Evolutionary conservation across 2,329 filamentous ascomycete genomes (phyloP), one percentile per base, ranked within the genome.

Genomic region (Pyrenochaeta sp.): DNA sequence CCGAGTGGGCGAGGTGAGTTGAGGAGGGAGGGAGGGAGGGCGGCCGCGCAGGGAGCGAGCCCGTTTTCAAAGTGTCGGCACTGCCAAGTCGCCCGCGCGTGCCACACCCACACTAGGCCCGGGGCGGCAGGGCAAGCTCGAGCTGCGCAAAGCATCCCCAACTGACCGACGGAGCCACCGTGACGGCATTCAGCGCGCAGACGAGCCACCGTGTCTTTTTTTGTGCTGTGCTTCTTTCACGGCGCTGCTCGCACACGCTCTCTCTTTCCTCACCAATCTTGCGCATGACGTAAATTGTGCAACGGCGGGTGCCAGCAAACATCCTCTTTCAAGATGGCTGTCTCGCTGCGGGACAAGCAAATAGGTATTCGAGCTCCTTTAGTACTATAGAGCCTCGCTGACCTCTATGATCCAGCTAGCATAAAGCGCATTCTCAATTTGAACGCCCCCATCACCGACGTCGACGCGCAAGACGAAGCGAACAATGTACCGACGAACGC

Each of bases 401-500:
- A 65, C 65, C 54, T 4, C n/a, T 47, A 8, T 59, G 56, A 52
- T 32, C 22, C 12, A 96, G 93, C 90, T 49, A 94, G 94, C 19
- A 92, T 99, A 72, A 93, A 96, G 82, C 94, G 92, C 80, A 93
- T 99, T 72, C 87, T 99, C 67, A 98, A 97, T 77, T 84, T 99
- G 67, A 99, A 99, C 80, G 90, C 95, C 72, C 85, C 87, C 37
- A 77, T 80, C 61, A 78, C 84, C 58, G 69, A 79, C 52, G 71
- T 85, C 57, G 84, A 85, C 66, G 83, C 86, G 49, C 85, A 91
- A 58, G 90, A 93, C 56, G 77, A 98, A 22, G 42, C 61, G 2
- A 56, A 39, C 48, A 52, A 61, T 24, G 56, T 54, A 28, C 49
- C 61, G 8, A 48, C 44, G 10, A 60, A 61, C 43, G 58, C 66